Evolutionary conservation across 2,329 filamentous ascomycete genomes (phyloP), one percentile per base, ranked within the genome.

Genomic region (Hawksworthiomyces lignivorus): DNA sequence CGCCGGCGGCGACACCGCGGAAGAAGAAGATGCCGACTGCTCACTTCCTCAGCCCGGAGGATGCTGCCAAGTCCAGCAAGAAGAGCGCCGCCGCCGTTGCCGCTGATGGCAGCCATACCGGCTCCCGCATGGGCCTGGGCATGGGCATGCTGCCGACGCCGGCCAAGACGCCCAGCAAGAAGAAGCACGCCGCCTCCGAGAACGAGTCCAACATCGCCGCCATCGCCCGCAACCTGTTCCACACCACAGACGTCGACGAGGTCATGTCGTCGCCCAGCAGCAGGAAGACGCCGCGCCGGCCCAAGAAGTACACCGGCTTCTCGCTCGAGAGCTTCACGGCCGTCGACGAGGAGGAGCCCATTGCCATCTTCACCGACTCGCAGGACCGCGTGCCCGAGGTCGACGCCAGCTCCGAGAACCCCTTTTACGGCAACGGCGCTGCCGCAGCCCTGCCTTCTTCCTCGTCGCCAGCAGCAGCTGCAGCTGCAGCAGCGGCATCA

Each of bases 281-380:
- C 8, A 75, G 70, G 54, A 81, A 78, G 62, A 66, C 42, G 26
- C 31, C 44, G 10, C 44, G 44, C 50, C 70, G 71, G 51, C 56
- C 66, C 35, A 77, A 75, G 62, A 77, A 76, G 58, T 73, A 77
- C 57, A 68, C 63, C 5, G 70, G 72, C 38, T 61, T 72, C 32
- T 65, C 69, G 10, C 54, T 80, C 49, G 72, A 75, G 48, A 80
- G 75, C 60, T 80, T 82, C 55, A 64, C 62, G 19, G 70, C 62
- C 7, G 73, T 78, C 38, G 70, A 74, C n/a, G 62, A 70, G 7
- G 70, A 77, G 31, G 66, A 71, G 31, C 59, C 69, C n/a, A 84
- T 89, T 51, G 61, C 75, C 49, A 86, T 90, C 54, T 90, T 80
- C 56, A 88, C 82, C 30, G 85, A 92, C 59, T 78, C 84, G 1